phyloP scores from a whole-genome alignment of 1,284 basidiomycete species.

The Naganishia sp. region DNA sequence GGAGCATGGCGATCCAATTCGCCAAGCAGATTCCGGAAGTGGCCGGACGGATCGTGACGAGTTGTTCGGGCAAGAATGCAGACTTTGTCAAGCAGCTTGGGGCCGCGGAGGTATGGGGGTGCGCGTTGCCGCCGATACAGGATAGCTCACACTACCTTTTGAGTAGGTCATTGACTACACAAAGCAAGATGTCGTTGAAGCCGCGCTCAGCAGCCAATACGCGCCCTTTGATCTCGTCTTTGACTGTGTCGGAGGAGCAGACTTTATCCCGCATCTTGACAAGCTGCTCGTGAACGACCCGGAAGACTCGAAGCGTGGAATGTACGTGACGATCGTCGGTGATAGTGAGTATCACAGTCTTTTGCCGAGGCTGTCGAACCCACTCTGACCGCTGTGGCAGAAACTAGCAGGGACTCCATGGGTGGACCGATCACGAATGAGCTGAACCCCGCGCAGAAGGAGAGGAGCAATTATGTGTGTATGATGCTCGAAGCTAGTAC shows the following conservation, averaged over 20 bases:
- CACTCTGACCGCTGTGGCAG: conserved; percentile 20
- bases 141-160: neutral
- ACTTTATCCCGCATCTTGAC: conserved; percentile 41
- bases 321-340: conserved; percentile 46
- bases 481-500: conserved; percentile 37
- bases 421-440: conserved; percentile 43
- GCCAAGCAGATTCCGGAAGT: conserved; percentile 58
- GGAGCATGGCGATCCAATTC: conserved; percentile 65
- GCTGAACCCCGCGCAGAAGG: conserved; percentile 34
- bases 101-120: conserved; percentile 53
- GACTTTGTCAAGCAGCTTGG: conserved; percentile 56
- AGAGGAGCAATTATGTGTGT: conserved; percentile 39
- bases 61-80: conserved; percentile 61
- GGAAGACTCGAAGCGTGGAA: conserved; percentile 38
- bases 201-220: conserved; percentile 49
- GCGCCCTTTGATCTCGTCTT: conserved; percentile 49
- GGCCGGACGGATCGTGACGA: conserved; percentile 60
- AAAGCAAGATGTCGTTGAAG: conserved; percentile 56
- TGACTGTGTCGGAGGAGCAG: conserved; percentile 44
- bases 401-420: conserved; percentile 36
- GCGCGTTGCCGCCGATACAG: neutral
- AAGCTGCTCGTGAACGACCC: conserved; percentile 43
- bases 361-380: neutral
- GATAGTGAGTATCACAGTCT: conserved; percentile 36
- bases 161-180: conserved; percentile 64